Evolutionary conservation across 495 filamentous ascomycete species (phyloP), one percentile per base, ranked within the genome.

Genomic region (Penicillium riverlandense): DNA sequence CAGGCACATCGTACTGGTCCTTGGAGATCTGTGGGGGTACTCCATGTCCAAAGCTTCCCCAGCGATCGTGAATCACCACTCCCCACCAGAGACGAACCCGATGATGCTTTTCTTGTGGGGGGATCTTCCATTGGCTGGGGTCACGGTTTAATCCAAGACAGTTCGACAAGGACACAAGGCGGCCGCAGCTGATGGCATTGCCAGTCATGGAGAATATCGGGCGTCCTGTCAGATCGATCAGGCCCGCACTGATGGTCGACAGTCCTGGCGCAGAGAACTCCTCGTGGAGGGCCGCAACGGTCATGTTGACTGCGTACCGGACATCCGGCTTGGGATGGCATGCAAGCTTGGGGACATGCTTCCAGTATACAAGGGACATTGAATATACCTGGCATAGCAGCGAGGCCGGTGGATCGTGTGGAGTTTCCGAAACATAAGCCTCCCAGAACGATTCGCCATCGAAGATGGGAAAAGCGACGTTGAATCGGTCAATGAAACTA

Each of bases 331-430:
- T 69, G 2, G 70, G 71, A 38, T 72, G 72, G 34, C 57, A 64
- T 12, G 65, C 54, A 8, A 73, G 61, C 29, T 69, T 68, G 4
- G 63, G 65, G 0, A 62, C 70, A 39, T 69, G 66, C 34, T 69
- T 69, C 74, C 74, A 77, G 42, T 73, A 74, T 35, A 75, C 65
- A 2, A 75, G 48, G 8, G 71, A 74, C 58, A 71, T 72, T 7
- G 74, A 76, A 48, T 75, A 76, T 5, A 78, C 57, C 35, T 72
- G 70, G 40, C 71, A 76, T n/a, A 76, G 30, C n/a, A 79, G 54
- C 27, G 72, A 67, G 11, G 71, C 69, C 1, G 74, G 69, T n/a
- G 74, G 63, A 30, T 71, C 68, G 36, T 70, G 54, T 12, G 61
- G 58, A 0, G 47, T 48, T 1, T 70, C 66, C 7, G 67, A 63